Percentiles rank a stretch among this genome's conserved stretches.
Conservation (phyloP, 768 basidiomycete species). For the Collybiopsis confluens region DNA sequence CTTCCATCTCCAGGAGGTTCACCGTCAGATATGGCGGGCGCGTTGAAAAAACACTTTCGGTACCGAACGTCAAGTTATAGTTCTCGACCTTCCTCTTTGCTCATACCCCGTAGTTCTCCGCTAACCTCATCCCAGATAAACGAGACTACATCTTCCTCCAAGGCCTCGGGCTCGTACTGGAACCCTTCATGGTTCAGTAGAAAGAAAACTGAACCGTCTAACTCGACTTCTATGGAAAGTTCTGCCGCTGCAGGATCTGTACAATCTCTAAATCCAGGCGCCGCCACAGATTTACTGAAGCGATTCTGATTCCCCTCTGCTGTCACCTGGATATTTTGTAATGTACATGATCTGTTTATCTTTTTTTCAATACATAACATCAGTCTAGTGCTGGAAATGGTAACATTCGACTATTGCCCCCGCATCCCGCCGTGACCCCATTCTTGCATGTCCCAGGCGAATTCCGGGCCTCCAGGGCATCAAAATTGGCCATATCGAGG, state of each 20-base stretch:
- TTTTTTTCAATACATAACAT: too few relatives aligned
- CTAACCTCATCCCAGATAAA: slow-evolving; percentile 25
- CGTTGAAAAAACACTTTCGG: slow-evolving; percentile 38
- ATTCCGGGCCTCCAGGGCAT: too few relatives aligned
- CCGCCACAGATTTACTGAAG: slow-evolving; percentile 5
- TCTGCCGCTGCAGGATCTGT: background rate
- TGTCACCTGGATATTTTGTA: too few relatives aligned
- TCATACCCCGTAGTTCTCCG: slow-evolving; percentile 47
- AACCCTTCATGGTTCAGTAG: slow-evolving; percentile 59
- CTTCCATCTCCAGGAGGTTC: slow-evolving; percentile 62
- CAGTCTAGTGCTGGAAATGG: too few relatives aligned
- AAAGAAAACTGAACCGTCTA: slow-evolving; percentile 45
- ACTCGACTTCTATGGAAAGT: slow-evolving; percentile 45
- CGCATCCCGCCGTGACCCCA: too few relatives aligned
- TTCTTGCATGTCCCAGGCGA: too few relatives aligned
- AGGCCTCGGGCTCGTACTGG: slow-evolving; percentile 54
- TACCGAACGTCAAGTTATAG: slow-evolving; percentile 53
- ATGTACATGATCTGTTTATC: too few relatives aligned
- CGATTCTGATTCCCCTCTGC: background rate
- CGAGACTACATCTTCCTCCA: slow-evolving; percentile 23
- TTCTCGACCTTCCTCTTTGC: slow-evolving; percentile 54
- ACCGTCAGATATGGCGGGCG: slow-evolving; percentile 51
- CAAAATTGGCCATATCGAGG: too few relatives aligned
- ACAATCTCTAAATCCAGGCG: background rate
- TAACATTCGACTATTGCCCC: too few relatives aligned